Conservation (phyloP, 1,284 basidiomycete species). For the Apiotrichum mycotoxinovorans region DNA sequence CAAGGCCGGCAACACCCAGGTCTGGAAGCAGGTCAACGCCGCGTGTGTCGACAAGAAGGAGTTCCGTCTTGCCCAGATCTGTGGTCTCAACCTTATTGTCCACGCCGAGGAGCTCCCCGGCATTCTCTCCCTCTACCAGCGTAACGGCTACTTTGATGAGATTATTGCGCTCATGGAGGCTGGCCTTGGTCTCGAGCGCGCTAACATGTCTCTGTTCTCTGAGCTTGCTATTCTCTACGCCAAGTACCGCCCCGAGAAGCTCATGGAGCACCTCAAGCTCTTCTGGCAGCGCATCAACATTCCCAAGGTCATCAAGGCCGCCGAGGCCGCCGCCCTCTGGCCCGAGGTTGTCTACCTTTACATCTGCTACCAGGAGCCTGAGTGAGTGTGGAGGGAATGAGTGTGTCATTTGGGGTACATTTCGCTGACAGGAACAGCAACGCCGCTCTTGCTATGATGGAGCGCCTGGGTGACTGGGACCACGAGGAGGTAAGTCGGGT, state of each 20-base stretch:
- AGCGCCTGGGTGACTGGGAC: conserved; percentile 95
- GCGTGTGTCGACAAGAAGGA: conserved; percentile 97
- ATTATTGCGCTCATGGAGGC: conserved; percentile 87
- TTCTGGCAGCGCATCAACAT: conserved; percentile 93
- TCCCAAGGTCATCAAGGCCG: conserved; percentile 79
- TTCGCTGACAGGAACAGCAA: background rate
- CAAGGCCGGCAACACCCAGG: conserved; percentile 99
- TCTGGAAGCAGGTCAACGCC: conserved; percentile 99
- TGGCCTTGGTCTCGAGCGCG: conserved; percentile 89
- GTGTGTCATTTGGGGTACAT: too few species aligned
- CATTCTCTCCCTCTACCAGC: conserved; percentile 83
- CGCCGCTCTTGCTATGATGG: conserved; percentile 41
- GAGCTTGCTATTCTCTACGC: conserved; percentile 92
- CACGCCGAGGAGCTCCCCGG: conserved; percentile 76
- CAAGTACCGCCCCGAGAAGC: conserved; percentile 92
- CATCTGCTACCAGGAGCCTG: conserved; percentile 71
- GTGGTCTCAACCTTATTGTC: conserved; percentile 87
- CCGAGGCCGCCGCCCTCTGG: conserved; percentile 97
- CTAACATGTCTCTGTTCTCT: conserved; percentile 70
- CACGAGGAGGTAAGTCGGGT: conserved; percentile 88
- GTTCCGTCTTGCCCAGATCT: conserved; percentile 97
- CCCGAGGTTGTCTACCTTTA: conserved; percentile 98
- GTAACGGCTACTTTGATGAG: conserved; percentile 90
- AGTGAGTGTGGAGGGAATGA: too few species aligned
- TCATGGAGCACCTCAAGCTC: conserved; percentile 98